These are phyloP conservation scores for Raddia distichophylla DNA, from an alignment of 176 grass and related monocot genomes.

Conservation along the genomic window DNA sequence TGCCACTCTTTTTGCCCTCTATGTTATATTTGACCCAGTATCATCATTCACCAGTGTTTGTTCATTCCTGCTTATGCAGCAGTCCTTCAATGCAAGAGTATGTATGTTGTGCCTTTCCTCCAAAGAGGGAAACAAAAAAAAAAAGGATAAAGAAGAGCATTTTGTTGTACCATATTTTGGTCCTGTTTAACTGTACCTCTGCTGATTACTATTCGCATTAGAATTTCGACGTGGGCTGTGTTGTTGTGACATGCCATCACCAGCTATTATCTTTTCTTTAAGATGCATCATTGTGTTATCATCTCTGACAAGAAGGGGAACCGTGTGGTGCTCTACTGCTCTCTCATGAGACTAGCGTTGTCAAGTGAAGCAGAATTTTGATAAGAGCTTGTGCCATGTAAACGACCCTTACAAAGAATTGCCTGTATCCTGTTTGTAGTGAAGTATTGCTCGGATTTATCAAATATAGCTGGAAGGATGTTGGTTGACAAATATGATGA, in stretches of 20 bases:
- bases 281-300: neutral
- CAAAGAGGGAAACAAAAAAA: neutral
- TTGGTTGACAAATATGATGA: neutral
- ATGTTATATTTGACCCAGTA: neutral
- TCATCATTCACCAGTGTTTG: neutral
- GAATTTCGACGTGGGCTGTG: neutral
- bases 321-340: conserved; percentile 37
- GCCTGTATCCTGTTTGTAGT: neutral
- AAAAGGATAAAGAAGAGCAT: neutral
- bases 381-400: conserved; percentile 8
- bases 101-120: neutral
- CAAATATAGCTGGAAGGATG: neutral
- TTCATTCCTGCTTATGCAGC: conserved; percentile 12
- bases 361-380: neutral
- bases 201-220: neutral
- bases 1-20: conserved; percentile 10
- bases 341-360: neutral
- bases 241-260: neutral
- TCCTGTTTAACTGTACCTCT: neutral
- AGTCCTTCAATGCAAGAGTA: neutral
- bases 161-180: conserved; percentile 3
- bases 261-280: neutral
- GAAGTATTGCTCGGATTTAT: conserved; percentile 9
- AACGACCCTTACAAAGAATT: neutral
- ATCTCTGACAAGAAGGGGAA: neutral